Conservation (phyloP, 2,329 filamentous ascomycete species). For the Seiridium unicorne region DNA sequence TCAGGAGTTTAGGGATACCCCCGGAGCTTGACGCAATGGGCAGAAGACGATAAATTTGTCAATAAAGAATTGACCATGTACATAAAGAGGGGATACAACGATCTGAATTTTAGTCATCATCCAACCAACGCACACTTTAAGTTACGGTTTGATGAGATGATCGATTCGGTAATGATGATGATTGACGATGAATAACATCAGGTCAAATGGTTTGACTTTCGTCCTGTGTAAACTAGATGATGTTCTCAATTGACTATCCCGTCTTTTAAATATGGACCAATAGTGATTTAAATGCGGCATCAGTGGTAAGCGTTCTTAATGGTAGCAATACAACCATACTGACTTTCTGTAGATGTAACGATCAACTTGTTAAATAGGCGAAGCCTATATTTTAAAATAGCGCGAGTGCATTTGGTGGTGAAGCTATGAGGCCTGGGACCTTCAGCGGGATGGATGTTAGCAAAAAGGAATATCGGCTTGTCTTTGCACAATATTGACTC, state of each 20-base stretch:
- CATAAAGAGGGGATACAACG: background rate
- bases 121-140: background rate
- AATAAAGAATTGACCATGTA: background rate
- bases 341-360: too few relatives aligned
- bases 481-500: conserved; percentile 27
- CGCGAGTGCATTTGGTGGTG: conserved; percentile 37
- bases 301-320: too few relatives aligned
- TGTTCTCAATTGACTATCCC: too few relatives aligned
- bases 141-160: background rate
- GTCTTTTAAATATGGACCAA: too few relatives aligned
- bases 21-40: background rate
- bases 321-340: too few relatives aligned
- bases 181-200: too few relatives aligned
- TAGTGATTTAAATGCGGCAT: too few relatives aligned
- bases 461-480: conserved; percentile 38
- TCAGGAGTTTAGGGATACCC: background rate
- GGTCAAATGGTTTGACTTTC: too few relatives aligned
- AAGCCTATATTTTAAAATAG: conserved; percentile 24
- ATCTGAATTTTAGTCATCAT: background rate
- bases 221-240: too few relatives aligned
- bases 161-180: too few relatives aligned
- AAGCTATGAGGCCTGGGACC: conserved; percentile 35
- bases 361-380: too few relatives aligned
- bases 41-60: background rate
- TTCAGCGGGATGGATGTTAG: conserved; percentile 39